Base-by-base conservation (phyloP, 805 yeast species). In the Candida maltosa region DNA sequence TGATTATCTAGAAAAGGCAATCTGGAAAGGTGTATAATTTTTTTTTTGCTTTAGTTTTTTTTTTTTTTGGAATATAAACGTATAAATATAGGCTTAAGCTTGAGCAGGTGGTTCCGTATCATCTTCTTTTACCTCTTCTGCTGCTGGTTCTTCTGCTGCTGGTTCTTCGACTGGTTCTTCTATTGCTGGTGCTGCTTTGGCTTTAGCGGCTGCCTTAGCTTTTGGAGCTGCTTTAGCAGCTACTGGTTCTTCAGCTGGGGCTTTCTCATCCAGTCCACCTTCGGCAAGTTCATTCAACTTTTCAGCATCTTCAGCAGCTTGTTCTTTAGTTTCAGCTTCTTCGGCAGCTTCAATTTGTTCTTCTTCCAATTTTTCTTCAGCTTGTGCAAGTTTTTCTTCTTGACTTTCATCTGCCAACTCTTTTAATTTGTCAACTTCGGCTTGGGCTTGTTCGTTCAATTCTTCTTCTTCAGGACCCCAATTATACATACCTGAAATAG, bases 11-110 rank as follows among this genome's bases (percentile, higher is more conserved):
- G 91, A 85, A 46, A 86, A 83, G 49, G 65, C 78, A 11, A 56
- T 78, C 4, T 85, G 93, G 93, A 80, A 71, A 47, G 86, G 78
- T 19, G 54, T 83, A 11, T 80, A 52, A 19, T n/a, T n/a, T n/a
- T n/a, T n/a, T n/a, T n/a, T n/a, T n/a, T n/a, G n/a, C n/a, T n/a
- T n/a, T n/a, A n/a, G n/a, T n/a, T n/a, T n/a, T n/a, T n/a, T n/a
- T n/a, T n/a, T n/a, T n/a, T n/a, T n/a, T n/a, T n/a, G n/a, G n/a
- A n/a, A n/a, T n/a, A n/a, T n/a, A n/a, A n/a, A n/a, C n/a, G n/a
- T n/a, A n/a, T n/a, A n/a, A n/a, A n/a, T n/a, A n/a, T n/a, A n/a
- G n/a, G 11, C 17, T 33, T 33, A 16, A 12, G 17, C 26, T 18
- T 24, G 60, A n/a, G 24, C 24, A 10, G 9, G 3, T 4, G 9